phyloP scores from a whole-genome alignment of 768 basidiomycete genomes.

The Calocera viscosa region DNA sequence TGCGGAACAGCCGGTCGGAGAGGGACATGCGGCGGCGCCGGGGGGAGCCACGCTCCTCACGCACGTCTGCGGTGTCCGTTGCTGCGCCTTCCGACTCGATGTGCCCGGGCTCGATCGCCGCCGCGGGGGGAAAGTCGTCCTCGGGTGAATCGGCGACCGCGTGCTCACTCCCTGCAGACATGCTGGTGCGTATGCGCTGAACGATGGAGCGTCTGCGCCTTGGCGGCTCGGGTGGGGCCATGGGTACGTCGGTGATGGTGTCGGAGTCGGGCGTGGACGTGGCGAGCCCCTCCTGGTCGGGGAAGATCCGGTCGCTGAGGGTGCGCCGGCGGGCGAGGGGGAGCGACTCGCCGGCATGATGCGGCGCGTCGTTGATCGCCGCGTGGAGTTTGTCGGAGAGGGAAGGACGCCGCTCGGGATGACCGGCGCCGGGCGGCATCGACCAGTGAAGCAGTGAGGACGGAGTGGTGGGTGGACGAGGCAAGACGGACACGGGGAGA shows the following conservation, averaged over 20 bases:
- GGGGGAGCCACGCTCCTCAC: background rate
- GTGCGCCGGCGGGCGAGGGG: background rate
- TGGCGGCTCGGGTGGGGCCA: background rate
- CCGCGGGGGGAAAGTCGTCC: background rate
- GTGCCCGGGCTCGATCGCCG: background rate
- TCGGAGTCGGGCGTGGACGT: background rate
- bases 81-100: background rate
- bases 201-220: background rate
- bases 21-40: background rate
- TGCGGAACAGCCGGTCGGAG: background rate
- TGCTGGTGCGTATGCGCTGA: background rate
- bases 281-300: background rate
- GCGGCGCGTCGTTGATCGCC: no score
- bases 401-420: no score
- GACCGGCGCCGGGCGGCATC: no score
- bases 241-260: background rate
- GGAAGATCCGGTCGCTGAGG: background rate
- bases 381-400: no score
- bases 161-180: background rate
- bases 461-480: no score
- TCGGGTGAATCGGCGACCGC: background rate
- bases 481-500: no score
- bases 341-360: no score
- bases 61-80: background rate
- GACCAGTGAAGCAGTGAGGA: no score